A percentile compares a stretch with the other conserved stretches of the same genome.
phyloP scores from a whole-genome alignment of 2,329 filamentous ascomycete genomes.

The Alternaria triticina region DNA sequence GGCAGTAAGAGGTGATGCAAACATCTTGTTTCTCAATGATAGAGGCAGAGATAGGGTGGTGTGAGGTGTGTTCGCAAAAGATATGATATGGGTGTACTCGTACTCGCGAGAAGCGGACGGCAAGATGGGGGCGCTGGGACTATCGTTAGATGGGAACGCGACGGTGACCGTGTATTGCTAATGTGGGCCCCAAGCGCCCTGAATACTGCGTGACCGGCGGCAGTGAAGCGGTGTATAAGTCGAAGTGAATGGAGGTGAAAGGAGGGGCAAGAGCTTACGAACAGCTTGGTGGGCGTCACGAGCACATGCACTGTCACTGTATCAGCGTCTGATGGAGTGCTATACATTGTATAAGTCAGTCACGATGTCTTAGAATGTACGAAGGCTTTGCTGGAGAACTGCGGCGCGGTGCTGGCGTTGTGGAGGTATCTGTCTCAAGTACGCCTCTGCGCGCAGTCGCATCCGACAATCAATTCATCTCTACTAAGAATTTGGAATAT shows the following conservation, averaged over 20 bases:
- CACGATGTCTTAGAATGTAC: too few species aligned
- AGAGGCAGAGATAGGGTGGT: rapidly evolving
- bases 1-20: not conserved
- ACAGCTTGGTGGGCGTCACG: rapidly evolving
- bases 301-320: not conserved
- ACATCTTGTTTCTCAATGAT: not conserved
- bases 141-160: not conserved
- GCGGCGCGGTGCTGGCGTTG: too few species aligned
- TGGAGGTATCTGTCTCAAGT: not conserved
- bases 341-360: not conserved
- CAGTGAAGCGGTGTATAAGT: not conserved
- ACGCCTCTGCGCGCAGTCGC: not conserved
- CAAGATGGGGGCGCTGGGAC: not conserved
- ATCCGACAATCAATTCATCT: not conserved
- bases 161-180: not conserved
- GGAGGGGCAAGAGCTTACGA: not conserved
- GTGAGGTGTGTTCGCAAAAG: not conserved
- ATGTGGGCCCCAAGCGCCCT: not conserved
- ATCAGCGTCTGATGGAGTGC: too few species aligned
- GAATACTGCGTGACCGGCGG: not conserved
- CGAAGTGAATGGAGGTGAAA: not conserved
- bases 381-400: too few species aligned
- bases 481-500: not conserved
- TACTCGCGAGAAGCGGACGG: not conserved
- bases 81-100: not conserved